Evolutionary conservation across 306 rosid species (phyloP), one percentile per base, ranked within the genome.

Genomic region (Acacia acuminata): DNA sequence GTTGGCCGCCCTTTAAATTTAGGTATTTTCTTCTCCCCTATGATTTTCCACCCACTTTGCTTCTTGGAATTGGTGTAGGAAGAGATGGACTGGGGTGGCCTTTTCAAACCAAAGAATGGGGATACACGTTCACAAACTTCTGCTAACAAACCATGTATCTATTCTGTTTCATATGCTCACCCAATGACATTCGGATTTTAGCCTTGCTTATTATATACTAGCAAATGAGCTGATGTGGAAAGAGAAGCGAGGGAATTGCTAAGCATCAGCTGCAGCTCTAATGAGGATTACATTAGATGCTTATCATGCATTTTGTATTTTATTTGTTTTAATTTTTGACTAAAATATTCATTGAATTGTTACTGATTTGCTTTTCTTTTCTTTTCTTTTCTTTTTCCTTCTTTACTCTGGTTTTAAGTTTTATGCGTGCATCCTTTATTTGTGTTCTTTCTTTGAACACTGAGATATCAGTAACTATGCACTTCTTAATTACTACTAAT

Each of bases 1-100:
- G 93, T 92, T 85, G 99, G 99, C 15, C 96, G 94, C 83, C 99
- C 99, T 83, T 82, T 96, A 71, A 93, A 96, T 89, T 79, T 96
- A 78, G 96, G 99, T 93, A 92, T 83, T 50, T 19, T 48, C 45
- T 22, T 24, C 12, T 34, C 16, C 38, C 15, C 5, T 45, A 1
- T 14, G 5, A 10, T 47, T 70, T 11, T 66, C 40, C 8, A 15
- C 44, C 8, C 36, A 48, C 27, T 79, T 51, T 73, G 51, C 47
- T 69, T 64, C 34, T 34, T n/a, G 43, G 27, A 15, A 7, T 20
- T 73, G 32, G 48, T 63, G 36, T 14, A 24, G 20, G 38, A 76
- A 80, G 64, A 34, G 25, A 86, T 91, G 98, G 92, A 90, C 45
- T 89, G 82, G 15, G 80, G 79, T 83, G 66, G 82, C 43, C 84